phyloP scores from a whole-genome alignment of 805 yeast genomes.

The Candida germanica region DNA sequence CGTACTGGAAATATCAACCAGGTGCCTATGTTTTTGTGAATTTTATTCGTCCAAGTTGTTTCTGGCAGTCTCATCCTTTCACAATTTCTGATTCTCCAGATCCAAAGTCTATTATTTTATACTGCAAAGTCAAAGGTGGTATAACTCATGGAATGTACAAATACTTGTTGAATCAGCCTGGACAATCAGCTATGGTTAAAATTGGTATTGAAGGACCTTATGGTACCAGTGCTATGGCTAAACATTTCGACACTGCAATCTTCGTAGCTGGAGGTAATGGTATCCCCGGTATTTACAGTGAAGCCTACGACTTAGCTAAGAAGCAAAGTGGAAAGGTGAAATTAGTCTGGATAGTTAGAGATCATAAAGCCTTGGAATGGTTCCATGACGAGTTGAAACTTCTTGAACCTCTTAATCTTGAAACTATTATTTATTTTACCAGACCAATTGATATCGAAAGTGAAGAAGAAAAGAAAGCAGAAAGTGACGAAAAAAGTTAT shows the following conservation, averaged over 20 bases:
- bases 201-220: conserved; percentile 68
- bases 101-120: conserved; percentile 23
- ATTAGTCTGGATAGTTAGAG: conserved; percentile 64
- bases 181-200: conserved; percentile 23
- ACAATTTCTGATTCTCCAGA: conserved; percentile 29
- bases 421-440: conserved; percentile 27
- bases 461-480: conserved; percentile 8
- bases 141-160: conserved; percentile 31
- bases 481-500: conserved; percentile 2
- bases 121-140: conserved; percentile 37
- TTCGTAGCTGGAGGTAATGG: conserved; percentile 77
- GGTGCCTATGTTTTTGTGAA: conserved; percentile 43
- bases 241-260: conserved; percentile 50
- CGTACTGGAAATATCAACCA: conserved; percentile 34
- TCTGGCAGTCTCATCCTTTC: conserved; percentile 46
- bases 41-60: conserved; percentile 30
- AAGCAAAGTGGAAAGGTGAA: conserved; percentile 24
- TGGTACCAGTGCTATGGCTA: conserved; percentile 50
- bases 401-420: conserved; percentile 21
- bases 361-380: conserved; percentile 48
- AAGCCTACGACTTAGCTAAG: conserved; percentile 29
- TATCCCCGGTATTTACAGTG: conserved; percentile 53
- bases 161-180: conserved; percentile 25
- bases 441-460: conserved; percentile 13
- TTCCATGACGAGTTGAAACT: conserved; percentile 38